A percentile compares a stretch with the other conserved stretches of the same genome.
Evolutionary conservation across 2,329 filamentous ascomycete species (phyloP).

Genomic region (Rhynchosporium secalis): DNA sequence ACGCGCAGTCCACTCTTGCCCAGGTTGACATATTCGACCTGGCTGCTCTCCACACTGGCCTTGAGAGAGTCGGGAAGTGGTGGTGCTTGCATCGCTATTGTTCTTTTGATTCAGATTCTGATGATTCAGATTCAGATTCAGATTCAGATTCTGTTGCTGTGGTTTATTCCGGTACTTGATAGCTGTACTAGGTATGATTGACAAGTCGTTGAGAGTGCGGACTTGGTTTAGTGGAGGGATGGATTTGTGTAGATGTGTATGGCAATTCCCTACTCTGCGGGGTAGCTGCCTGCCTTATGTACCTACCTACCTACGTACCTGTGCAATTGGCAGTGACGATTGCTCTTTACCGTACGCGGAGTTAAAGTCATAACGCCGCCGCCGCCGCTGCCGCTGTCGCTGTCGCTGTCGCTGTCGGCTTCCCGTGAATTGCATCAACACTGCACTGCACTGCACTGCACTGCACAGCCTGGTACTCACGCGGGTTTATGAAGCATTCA

Average conservation of each 20-base stretch:
- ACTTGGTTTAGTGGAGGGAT: neutral
- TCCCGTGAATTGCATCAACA: too few species aligned
- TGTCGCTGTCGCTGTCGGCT: too few species aligned
- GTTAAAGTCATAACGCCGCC: slow-evolving; percentile 7
- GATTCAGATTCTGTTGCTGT: neutral
- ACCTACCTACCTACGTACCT: neutral
- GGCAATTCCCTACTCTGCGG: neutral
- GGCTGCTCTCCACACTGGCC: slow-evolving; percentile 43
- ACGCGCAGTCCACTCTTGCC: slow-evolving; percentile 63
- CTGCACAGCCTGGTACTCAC: too few species aligned
- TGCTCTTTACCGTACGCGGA: neutral
- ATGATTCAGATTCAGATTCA: too few species aligned
- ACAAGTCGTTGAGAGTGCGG: neutral
- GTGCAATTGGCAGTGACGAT: neutral
- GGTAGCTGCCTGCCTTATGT: neutral
- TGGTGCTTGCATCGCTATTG: slow-evolving; percentile 7
- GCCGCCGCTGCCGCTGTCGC: too few species aligned
- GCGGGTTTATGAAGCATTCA: too few species aligned
- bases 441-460: too few species aligned
- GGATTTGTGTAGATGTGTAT: neutral
- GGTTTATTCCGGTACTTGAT: neutral
- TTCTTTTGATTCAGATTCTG: neutral
- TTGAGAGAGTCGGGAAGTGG: slow-evolving; percentile 12
- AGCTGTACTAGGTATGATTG: neutral
- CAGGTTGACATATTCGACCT: slow-evolving; percentile 52